phyloP scores from a whole-genome alignment of 257 asterid genomes.

The Osmanthus fragrans region DNA sequence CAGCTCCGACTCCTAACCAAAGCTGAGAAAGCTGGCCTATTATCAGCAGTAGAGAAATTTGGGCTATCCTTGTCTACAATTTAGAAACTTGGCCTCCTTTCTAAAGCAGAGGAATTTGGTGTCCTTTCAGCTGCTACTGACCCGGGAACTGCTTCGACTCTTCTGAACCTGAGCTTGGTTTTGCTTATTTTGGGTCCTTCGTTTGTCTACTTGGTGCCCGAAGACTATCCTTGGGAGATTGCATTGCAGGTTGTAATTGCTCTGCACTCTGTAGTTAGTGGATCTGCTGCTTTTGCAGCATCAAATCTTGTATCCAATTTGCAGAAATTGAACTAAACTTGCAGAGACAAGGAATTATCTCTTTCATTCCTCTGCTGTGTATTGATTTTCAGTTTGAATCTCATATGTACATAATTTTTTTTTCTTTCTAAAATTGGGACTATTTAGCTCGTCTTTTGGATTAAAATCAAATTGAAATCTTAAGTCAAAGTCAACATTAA shows the following conservation, averaged over 20 bases:
- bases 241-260: conserved; percentile 70
- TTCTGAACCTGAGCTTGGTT: conserved; percentile 54
- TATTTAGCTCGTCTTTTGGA: too few species aligned
- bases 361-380: background rate
- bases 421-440: background rate
- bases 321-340: conserved; percentile 52
- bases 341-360: background rate
- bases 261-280: conserved; percentile 55
- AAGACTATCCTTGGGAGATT: conserved; percentile 81
- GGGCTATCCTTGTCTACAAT: conserved; percentile 76
- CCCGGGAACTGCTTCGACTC: conserved; percentile 63
- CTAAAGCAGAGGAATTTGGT: conserved; percentile 82
- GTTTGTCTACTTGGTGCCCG: conserved; percentile 71
- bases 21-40: too few species aligned
- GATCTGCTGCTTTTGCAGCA: conserved; percentile 91
- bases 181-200: conserved; percentile 65
- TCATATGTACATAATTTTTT: too few species aligned
- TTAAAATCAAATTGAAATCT: too few species aligned
- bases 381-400: background rate
- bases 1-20: conserved; percentile 35
- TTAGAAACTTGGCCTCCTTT: conserved; percentile 79
- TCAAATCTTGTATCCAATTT: conserved; percentile 79
- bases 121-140: conserved; percentile 87
- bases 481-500: too few species aligned
- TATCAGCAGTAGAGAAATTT: conserved; percentile 41